These are phyloP conservation scores for Forsythia viridissima DNA, from an alignment of 257 asterid species.

Conservation along the genomic window DNA sequence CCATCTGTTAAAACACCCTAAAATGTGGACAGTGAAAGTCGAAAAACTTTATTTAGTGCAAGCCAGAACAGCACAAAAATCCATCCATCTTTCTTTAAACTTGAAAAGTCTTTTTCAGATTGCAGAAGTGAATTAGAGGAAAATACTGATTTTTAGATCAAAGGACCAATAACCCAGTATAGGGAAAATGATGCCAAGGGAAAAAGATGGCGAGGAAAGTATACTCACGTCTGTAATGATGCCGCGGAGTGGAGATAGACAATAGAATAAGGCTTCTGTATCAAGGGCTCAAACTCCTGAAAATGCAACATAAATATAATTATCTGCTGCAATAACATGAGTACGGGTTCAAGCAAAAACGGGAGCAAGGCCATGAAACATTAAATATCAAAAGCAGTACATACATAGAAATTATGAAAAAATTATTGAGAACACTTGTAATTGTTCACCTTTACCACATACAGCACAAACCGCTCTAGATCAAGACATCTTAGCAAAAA, in stretches of 20 bases:
- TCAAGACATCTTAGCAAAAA: constrained; percentile 92
- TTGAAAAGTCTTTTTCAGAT: neutral
- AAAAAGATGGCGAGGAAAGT: constrained; percentile 7
- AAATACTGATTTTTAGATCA: neutral
- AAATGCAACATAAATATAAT: constrained; percentile 22
- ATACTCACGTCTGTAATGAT: constrained; percentile 75
- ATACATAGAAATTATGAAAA: neutral
- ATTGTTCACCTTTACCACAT: constrained; percentile 74
- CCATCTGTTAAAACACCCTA: neutral
- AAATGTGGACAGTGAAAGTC: neutral
- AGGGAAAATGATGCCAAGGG: neutral
- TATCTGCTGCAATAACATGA: constrained; percentile 1
- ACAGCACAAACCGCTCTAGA: constrained; percentile 77
- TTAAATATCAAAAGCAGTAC: neutral
- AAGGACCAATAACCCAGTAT: neutral
- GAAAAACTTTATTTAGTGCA: neutral
- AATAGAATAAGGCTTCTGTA: constrained; percentile 90
- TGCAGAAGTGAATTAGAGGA: constrained; percentile 2
- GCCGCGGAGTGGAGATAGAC: constrained; percentile 97
- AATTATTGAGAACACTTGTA: constrained; percentile 14
- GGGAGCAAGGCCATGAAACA: constrained; percentile 13
- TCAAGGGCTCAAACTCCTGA: constrained; percentile 98
- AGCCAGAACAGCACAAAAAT: neutral
- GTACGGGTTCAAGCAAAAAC: constrained; percentile 2
- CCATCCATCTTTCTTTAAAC: neutral